Conservation (phyloP, 2,329 filamentous ascomycete genomes). For the Aspergillus fumigatus region DNA sequence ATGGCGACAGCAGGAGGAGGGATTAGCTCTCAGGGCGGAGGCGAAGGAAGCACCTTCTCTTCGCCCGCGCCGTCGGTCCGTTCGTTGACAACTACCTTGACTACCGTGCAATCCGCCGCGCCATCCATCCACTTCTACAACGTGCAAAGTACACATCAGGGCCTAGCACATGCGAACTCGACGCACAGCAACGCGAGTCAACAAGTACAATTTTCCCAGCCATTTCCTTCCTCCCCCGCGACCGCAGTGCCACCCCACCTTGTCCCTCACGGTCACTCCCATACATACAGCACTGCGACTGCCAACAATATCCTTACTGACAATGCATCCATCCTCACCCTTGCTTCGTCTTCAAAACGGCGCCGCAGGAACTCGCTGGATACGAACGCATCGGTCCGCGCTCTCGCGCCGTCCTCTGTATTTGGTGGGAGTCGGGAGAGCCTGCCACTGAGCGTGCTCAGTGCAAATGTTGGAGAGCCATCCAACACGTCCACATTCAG, state of each 20-base stretch:
- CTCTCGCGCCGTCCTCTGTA: slow-evolving; percentile 58
- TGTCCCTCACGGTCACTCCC: slow-evolving; percentile 46
- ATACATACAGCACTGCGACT: slow-evolving; percentile 57
- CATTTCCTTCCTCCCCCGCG: slow-evolving; percentile 55
- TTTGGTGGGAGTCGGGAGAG: slow-evolving; percentile 63
- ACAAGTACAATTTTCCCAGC: slow-evolving; percentile 54
- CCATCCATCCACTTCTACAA: slow-evolving; percentile 46
- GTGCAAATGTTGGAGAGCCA: slow-evolving; percentile 47
- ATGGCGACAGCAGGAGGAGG: slow-evolving; percentile 60
- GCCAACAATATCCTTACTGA: slow-evolving; percentile 62
- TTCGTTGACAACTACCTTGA: slow-evolving; percentile 61
- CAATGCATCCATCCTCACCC: slow-evolving; percentile 61
- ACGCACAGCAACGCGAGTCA: slow-evolving; percentile 35
- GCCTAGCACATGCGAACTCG: slow-evolving; percentile 30
- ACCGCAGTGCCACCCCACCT: slow-evolving; percentile 60
- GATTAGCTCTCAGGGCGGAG: slow-evolving; percentile 61
- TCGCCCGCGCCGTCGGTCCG: slow-evolving; percentile 62
- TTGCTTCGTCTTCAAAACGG: slow-evolving; percentile 62
- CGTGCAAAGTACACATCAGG: slow-evolving; percentile 27
- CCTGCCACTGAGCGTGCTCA: slow-evolving; percentile 59
- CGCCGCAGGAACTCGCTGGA: slow-evolving; percentile 61
- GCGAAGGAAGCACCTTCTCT: slow-evolving; percentile 63
- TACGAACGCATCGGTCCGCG: slow-evolving; percentile 62
- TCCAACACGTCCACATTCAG: slow-evolving; percentile 40
- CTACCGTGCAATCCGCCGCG: slow-evolving; percentile 60